Base-by-base conservation (phyloP, 371 early-diverging fungal species). In the Nematocida minor region DNA sequence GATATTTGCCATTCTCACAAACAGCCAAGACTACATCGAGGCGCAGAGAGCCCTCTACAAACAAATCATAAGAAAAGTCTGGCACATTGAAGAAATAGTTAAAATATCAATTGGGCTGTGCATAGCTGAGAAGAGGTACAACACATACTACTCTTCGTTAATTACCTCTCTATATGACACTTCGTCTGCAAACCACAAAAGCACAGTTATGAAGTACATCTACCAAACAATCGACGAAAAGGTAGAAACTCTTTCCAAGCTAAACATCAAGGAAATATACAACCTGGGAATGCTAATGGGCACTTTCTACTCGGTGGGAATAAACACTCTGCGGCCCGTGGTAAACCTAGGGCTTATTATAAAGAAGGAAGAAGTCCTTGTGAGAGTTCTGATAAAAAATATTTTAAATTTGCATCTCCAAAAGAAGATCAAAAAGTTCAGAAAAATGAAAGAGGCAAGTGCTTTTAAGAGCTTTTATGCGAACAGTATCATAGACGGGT, bases 21-120 rank as follows among this genome's bases (percentile, higher is more conserved):
- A 29, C 3, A 74, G 77, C 51, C 29, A 40, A 66, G 77, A 64
- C 53, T 74, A 64, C 51, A 9, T 25, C 11, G 66, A 62, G 25
- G 77, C 77, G 4, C 77, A 74, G 34, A 53, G 60, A 11, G 40
- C 46, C 9, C 77, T 74, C 20, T 74, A 74, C 46, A 74, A 74
- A 38, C 71, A 74, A 66, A 40, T 27, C 16, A 31, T 74, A 3
- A 27, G 57, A 57, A 60, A 64, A 48, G 77, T 74, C 11, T 70
- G 60, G 55, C 77, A 74, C 36, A 62, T 74, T 38, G 62, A 49
- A 53, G 77, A 74, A 48, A 46, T 74, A 4, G 31, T 74, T 20
- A 47, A 48, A 25, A 27, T 74, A 9, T 25, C 44, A n/a, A 29
- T 47, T n/a, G 44, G 38, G 27, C 49, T 74, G 41, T 74, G 77